Conservation (phyloP, 352 stramenopile species). For the Pythium phragmiticola region DNA sequence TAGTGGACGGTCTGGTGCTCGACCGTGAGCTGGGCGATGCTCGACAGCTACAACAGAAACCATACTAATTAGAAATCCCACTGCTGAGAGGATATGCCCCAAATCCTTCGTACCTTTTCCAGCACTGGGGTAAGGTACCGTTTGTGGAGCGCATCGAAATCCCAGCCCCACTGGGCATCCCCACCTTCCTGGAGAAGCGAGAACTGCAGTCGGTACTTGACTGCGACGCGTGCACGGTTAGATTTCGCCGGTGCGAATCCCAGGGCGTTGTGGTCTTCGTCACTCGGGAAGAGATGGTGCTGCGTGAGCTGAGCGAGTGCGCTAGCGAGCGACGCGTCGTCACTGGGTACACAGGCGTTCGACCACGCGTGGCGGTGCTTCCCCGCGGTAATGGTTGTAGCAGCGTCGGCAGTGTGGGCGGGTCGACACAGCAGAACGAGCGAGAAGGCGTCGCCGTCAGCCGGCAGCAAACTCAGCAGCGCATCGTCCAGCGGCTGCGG, state of each 20-base stretch:
- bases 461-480: conserved; percentile 19
- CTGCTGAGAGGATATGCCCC: background rate
- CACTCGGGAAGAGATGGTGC: conserved; percentile 39
- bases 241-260: conserved; percentile 1
- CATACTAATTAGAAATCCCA: background rate
- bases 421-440: conserved; percentile 22
- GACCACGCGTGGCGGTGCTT: conserved; percentile 73
- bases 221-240: conserved; percentile 41
- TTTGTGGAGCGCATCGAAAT: conserved; percentile 38
- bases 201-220: conserved; percentile 69
- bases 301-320: conserved; percentile 42
- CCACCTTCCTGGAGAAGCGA: conserved; percentile 62
- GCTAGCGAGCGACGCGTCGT: conserved; percentile 17
- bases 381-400: conserved; percentile 39
- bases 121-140: conserved; percentile 46
- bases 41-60: conserved; percentile 21
- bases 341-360: conserved; percentile 15
- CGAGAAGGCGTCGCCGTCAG: conserved; percentile 15
- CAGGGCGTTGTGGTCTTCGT: background rate
- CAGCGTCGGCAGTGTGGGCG: background rate
- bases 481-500: conserved; percentile 31
- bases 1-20: conserved; percentile 74
- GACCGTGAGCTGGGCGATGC: conserved; percentile 66
- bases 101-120: conserved; percentile 35
- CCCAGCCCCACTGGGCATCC: conserved; percentile 41